Conservation (phyloP, 2,329 filamentous ascomycete genomes). For the Cladosporium velox region DNA sequence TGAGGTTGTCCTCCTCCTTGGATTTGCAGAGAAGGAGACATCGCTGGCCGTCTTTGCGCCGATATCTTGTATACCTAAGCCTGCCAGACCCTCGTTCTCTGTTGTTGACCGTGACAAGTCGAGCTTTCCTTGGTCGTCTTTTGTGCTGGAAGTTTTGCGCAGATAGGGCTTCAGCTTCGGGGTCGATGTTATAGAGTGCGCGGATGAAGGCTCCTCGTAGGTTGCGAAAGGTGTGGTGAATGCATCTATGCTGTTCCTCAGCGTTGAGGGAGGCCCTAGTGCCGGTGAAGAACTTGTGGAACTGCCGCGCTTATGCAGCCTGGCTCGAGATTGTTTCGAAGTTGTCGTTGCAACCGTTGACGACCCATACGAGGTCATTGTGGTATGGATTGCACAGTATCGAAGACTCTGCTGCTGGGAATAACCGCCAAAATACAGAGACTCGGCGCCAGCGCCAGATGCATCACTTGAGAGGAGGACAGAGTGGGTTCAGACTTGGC, state of each 20-base stretch:
- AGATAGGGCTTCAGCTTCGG: constrained; percentile 58
- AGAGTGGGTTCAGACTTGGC: constrained; percentile 4
- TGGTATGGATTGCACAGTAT: not conserved
- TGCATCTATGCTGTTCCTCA: constrained; percentile 25
- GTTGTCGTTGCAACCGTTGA: constrained; percentile 1
- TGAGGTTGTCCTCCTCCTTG: constrained; percentile 41
- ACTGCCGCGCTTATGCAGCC: constrained; percentile 36
- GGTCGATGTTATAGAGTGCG: constrained; percentile 28
- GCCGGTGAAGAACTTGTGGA: constrained; percentile 32
- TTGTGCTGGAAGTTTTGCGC: constrained; percentile 54
- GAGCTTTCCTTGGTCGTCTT: constrained; percentile 47
- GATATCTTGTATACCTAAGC: constrained; percentile 57
- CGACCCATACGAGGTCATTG: constrained; percentile 18
- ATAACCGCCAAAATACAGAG: not conserved
- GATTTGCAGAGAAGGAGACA: constrained; percentile 44
- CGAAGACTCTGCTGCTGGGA: not conserved
- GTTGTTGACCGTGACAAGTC: constrained; percentile 58
- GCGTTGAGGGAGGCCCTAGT: constrained; percentile 27
- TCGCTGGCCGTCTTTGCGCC: constrained; percentile 41
- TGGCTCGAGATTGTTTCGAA: constrained; percentile 21
- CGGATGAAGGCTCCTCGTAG: constrained; percentile 31
- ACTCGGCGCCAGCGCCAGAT: constrained; percentile 18
- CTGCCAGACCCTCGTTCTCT: constrained; percentile 55
- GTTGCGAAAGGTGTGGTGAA: constrained; percentile 37
- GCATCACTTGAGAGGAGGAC: constrained; percentile 7